These are phyloP conservation scores for Antitrichia curtipendula DNA, from an alignment of 225 moss, liverwort and hornwort genomes.

Conservation along the genomic window DNA sequence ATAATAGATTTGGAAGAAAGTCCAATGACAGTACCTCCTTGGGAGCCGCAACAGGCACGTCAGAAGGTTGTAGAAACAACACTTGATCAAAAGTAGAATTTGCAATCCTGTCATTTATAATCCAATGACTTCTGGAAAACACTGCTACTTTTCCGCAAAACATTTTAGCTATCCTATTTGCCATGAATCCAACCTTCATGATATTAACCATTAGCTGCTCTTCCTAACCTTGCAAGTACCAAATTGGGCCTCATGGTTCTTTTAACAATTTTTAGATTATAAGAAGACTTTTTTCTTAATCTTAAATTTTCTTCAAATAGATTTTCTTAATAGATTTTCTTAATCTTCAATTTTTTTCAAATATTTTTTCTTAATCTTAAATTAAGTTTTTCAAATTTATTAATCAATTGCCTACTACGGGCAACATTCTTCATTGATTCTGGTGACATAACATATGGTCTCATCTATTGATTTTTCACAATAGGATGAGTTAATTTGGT, in stretches of 20 bases:
- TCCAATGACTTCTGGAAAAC: conserved; percentile 52
- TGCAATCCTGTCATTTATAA: conserved; percentile 10
- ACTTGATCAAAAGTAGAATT: background rate
- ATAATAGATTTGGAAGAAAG: background rate
- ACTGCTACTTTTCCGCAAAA: conserved; percentile 40
- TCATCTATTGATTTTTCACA: background rate
- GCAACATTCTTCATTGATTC: background rate
- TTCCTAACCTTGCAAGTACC: background rate
- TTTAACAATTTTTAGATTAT: background rate
- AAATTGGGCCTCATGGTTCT: background rate
- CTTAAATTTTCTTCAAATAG: too few species aligned
- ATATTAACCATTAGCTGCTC: background rate
- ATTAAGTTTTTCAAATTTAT: too few species aligned
- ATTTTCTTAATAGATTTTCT: too few species aligned
- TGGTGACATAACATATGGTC: background rate
- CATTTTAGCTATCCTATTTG: conserved; percentile 11
- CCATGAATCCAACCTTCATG: conserved; percentile 2
- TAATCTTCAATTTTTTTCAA: too few species aligned
- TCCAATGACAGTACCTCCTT: conserved; percentile 10
- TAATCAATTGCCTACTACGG: too few species aligned
- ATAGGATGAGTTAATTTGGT: background rate
- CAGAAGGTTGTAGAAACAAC: conserved; percentile 15
- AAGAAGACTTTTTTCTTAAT: background rate
- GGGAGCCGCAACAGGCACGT: conserved; percentile 29
- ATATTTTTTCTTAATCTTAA: too few species aligned